Base-by-base conservation (phyloP, 1,284 basidiomycete species). In the Meripilus lineatus region DNA sequence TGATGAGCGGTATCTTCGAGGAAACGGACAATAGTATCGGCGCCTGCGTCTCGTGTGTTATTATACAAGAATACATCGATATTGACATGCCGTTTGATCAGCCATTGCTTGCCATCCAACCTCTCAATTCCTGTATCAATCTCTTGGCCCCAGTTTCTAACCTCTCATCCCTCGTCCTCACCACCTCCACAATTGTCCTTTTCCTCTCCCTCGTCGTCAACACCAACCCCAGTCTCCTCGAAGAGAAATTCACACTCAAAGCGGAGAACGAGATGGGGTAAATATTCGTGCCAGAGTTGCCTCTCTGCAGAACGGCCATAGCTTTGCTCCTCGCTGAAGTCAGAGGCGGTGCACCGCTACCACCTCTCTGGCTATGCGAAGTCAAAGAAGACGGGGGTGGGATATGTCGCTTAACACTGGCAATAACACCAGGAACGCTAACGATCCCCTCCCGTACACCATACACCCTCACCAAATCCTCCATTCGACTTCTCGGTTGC, bases 401-500 rank as follows among this genome's bases (percentile, higher is more conserved):
- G 37, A 45, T 53, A 40, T 17, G 42, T 22, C 23, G 42, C 45
- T 11, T 35, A 17, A 17, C 6, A 39, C 7, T 24, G 10, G 24
- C 50, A 50, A 20, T 44, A 32, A 21, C 44, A 24, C 26, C 48
- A 14, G 41, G 45, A 15, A 51, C 37, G 23, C 47, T 32, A 15
- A 87, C 62, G 15, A 81, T 63, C 4, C 77, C 77, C 23, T 75
- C 70, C 5, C 72, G 67, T 1, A 71, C 52, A n/a, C 84, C 85
- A 51, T 81, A 77, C 4, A 65, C 52, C 38, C 79, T 64, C 5
- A 89, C 68, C 38, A 89, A 71, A 60, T 89, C 86, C 58, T 89
- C 87, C 18, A 84, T 59, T 21, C 87, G 67, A 30, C 75, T 75
- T 39, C 77, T 74, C 7, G 86, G 87, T 63, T 89, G 84, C 56